A percentile compares a stretch with the other conserved stretches of the same genome.
Conservation (phyloP, 495 filamentous ascomycete genomes). For the Rostrohypoxylon terebratum region DNA sequence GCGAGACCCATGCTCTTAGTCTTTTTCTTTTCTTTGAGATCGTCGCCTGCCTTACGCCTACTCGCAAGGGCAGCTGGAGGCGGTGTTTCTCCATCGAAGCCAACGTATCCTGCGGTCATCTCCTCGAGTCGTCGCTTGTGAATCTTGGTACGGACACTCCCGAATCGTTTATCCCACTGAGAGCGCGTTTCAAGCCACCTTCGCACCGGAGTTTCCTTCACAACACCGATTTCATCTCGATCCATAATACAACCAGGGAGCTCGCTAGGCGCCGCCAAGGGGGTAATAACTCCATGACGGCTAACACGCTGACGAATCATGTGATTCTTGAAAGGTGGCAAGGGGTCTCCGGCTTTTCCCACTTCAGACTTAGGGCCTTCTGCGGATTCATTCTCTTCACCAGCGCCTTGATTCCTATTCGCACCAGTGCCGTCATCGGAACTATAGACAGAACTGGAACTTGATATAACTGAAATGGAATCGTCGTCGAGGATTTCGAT, state of each 20-base stretch:
- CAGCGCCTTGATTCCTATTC: slow-evolving; percentile 29
- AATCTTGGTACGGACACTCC: slow-evolving; percentile 71
- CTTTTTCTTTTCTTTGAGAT: slow-evolving; percentile 59
- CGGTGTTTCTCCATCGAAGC: slow-evolving; percentile 78
- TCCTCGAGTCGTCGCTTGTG: slow-evolving; percentile 78
- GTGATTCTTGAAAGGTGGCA: slow-evolving; percentile 80
- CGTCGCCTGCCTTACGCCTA: slow-evolving; percentile 65
- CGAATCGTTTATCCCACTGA: slow-evolving; percentile 77
- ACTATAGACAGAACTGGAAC: slow-evolving; percentile 64
- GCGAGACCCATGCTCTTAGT: slow-evolving; percentile 78
- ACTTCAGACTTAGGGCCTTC: slow-evolving; percentile 58
- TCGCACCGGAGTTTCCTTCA: slow-evolving; percentile 81
- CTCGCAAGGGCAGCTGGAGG: slow-evolving; percentile 87
- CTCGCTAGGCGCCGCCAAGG: slow-evolving; percentile 69
- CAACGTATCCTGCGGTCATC: slow-evolving; percentile 73
- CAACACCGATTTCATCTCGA: slow-evolving; percentile 73
- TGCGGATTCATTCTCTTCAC: slow-evolving; percentile 13
- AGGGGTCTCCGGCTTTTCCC: slow-evolving; percentile 82
- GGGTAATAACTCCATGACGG: slow-evolving; percentile 76
- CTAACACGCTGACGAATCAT: slow-evolving; percentile 93
- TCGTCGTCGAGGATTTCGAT: slow-evolving; percentile 88
- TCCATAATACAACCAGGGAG: slow-evolving; percentile 72
- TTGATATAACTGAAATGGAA: slow-evolving; percentile 77
- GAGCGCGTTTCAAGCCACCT: slow-evolving; percentile 83
- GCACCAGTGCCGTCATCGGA: slow-evolving; percentile 59